These are phyloP conservation scores for Elaeis oleifera DNA, from an alignment of 202 grass and related monocot genomes.

Conservation along the genomic window DNA sequence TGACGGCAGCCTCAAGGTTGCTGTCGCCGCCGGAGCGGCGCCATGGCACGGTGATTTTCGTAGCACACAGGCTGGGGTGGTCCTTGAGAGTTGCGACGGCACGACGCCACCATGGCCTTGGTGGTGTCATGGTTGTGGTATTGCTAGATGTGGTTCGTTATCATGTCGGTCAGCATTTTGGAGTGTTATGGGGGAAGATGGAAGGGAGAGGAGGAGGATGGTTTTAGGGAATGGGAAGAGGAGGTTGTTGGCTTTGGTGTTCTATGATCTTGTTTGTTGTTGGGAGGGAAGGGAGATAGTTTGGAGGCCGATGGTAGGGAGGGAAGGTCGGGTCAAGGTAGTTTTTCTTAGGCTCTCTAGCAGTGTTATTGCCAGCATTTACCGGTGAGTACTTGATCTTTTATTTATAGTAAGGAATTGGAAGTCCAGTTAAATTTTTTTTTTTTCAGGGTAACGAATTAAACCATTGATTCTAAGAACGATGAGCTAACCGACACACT, in stretches of 20 bases:
- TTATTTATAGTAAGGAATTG: too few relatives aligned
- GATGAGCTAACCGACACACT: too few relatives aligned
- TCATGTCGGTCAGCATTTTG: background rate
- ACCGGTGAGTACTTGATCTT: too few relatives aligned
- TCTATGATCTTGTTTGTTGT: too few relatives aligned
- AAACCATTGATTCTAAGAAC: too few relatives aligned
- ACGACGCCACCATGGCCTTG: conserved; percentile 54
- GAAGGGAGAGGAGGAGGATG: background rate
- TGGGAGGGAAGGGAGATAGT: background rate
- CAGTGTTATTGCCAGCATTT: too few relatives aligned
- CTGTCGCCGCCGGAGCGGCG: background rate
- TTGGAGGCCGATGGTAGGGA: too few relatives aligned
- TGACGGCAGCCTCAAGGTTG: conserved; percentile 51
- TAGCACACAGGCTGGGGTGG: conserved; percentile 50
- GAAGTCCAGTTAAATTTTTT: too few relatives aligned
- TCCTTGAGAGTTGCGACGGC: conserved; percentile 56
- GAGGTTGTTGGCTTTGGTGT: background rate
- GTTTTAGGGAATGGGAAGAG: too few relatives aligned
- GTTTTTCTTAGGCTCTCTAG: background rate
- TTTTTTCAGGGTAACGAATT: too few relatives aligned
- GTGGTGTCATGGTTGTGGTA: conserved; percentile 28
- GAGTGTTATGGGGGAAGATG: background rate
- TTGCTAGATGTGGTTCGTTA: background rate
- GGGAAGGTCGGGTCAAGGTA: conserved; percentile 1
- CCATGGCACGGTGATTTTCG: conserved; percentile 27